A percentile compares a stretch with the other conserved stretches of the same genome.
Conservation (phyloP, 805 yeast genomes). For the Sugiyamaella chiloensis region DNA sequence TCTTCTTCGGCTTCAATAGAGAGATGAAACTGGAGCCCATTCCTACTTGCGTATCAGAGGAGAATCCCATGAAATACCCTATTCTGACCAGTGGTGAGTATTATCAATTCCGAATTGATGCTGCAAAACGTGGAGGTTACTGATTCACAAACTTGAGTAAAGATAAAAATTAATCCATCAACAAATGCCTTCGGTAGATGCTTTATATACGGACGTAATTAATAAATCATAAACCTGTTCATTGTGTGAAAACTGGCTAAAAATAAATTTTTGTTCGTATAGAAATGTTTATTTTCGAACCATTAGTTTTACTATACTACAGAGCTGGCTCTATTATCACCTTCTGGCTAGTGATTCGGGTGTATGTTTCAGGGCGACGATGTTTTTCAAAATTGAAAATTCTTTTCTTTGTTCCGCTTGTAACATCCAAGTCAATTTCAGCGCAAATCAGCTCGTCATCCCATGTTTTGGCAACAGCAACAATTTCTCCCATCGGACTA, state of each 20-base stretch:
- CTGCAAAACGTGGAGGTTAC: not conserved
- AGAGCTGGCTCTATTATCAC: not conserved
- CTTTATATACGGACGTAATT: too few species aligned
- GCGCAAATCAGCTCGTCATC: constrained; percentile 36
- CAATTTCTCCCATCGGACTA: constrained; percentile 37
- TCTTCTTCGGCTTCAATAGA: not conserved
- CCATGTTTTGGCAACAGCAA: constrained; percentile 37
- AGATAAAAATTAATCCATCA: not conserved
- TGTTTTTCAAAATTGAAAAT: constrained; percentile 40
- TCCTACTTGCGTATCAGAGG: not conserved
- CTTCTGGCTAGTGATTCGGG: constrained; percentile 19
- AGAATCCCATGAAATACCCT: not conserved
- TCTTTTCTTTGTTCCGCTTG: constrained; percentile 35
- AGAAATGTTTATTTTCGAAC: too few species aligned
- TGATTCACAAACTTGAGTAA: not conserved
- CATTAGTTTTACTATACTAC: too few species aligned
- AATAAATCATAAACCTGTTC: too few species aligned
- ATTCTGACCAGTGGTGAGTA: not conserved
- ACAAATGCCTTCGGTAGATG: too few species aligned
- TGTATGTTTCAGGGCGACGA: constrained; percentile 38
- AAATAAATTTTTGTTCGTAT: too few species aligned
- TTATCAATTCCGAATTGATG: not conserved
- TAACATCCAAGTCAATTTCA: constrained; percentile 38
- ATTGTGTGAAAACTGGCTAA: too few species aligned
- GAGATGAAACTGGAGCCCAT: not conserved